Evolutionary conservation across 2,329 filamentous ascomycete species (phyloP), one percentile per base, ranked within the genome.

Genomic region (Sodiomyces alkalinus): DNA sequence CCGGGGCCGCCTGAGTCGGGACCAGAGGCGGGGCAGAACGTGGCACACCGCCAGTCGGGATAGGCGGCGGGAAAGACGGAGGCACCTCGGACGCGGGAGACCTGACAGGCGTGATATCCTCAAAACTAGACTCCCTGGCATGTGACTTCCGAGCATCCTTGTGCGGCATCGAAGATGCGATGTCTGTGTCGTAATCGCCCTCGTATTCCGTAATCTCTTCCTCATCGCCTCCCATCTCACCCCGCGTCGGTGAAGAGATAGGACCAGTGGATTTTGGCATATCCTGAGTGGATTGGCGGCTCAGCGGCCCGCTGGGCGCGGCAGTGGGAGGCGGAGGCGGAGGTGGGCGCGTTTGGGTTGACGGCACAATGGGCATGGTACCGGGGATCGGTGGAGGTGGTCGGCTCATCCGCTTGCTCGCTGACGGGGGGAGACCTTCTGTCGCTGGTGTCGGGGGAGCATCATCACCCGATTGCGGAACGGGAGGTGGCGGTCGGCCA

Each of bases 101-200:
- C 33, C 64, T 61, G n/a, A 74, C 56, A 3, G 68, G 68, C 22
- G 61, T 68, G 21, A 64, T 72, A 32, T 79, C 74, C 36, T 92
- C 83, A 30, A 80, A 47, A 46, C 80, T 92, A 6, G 77, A 71
- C 25, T 87, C 81, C 30, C 78, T 70, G 6, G 67, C 70, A 49
- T 92, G 83, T 7, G 81, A 60, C 50, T 87, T 92, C 35, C 96
- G 54, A 1, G 87, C 86, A 55, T 93, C 87, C 53, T 92, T 94
- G 52, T 93, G 83, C 31, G 80, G 82, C n/a, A 73, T 83, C 7
- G 82, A 78, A n/a, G 86, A 82, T 2, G 80, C 86, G 46, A 96
- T 96, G 48, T 96, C 90, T 6, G 90, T 96, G 42, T 96, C 90
- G 48, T 96, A 96, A 46, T 96, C 90, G 6, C 87, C 90, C 47